Base-by-base conservation (phyloP, 352 stramenopile genomes). In the Lagenidium giganteum region DNA sequence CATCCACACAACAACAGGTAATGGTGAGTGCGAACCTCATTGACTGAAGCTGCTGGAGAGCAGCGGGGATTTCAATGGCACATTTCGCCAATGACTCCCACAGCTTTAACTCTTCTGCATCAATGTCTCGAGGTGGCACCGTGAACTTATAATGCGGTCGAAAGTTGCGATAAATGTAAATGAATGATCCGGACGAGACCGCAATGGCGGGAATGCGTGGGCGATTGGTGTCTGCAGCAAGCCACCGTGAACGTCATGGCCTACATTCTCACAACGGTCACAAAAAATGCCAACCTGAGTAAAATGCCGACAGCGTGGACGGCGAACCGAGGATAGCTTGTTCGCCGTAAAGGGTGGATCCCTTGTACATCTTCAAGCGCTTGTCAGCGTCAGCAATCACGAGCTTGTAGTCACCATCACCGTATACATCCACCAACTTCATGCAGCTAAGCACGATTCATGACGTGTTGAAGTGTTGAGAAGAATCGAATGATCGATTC, bases 161-260 rank as follows among this genome's bases (percentile, higher is more conserved):
- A 49, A 96, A 87, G 57, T 95, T 94, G 42, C 83, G 81, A 51
- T 96, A 96, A 33, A 95, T 95, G 68, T 93, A 96, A 33, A 96
- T 81, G 52, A 76, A 90, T 16, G 83, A 76, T 6, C 82, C 82
- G 1, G 83, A 87, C 5, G 83, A 84, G 11, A 96, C 83, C 8
- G 87, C 87, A 24, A 96, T 77, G 2, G 80, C 77, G 23, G 87
- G 85, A 16, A 90, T 81, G 9, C 80, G 71, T 14, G 83, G 82
- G 3, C 75, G 64, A 37, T 55, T 75, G 8, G 62, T 73, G 47
- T 93, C 83, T 66, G 22, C 26, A 31, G n/a, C n/a, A n/a, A n/a
- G n/a, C n/a, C n/a, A n/a, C n/a, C n/a, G n/a, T n/a, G n/a, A n/a
- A n/a, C n/a, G n/a, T n/a, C n/a, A n/a, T n/a, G n/a, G n/a, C n/a